phyloP scores from a whole-genome alignment of 139 green algal species.

The Chlamydomonas asymmetrica region DNA sequence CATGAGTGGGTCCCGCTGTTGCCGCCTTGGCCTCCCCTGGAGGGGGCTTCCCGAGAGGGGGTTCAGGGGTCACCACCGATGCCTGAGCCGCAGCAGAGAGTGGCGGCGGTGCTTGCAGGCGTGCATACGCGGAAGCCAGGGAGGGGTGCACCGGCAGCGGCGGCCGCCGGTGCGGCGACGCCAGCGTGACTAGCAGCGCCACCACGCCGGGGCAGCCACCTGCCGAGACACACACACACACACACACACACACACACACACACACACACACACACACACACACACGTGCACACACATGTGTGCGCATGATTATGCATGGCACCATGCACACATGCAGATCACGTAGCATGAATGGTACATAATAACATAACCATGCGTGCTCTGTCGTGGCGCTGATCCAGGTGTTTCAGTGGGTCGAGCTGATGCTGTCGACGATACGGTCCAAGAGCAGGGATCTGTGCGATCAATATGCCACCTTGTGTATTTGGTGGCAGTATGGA shows the following conservation, averaged over 20 bases:
- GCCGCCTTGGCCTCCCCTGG: neutral
- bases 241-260: neutral
- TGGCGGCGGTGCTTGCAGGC: neutral
- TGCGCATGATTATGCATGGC: neutral
- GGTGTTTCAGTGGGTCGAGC: too few species aligned
- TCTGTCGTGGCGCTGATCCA: too few species aligned
- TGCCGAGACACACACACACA: neutral
- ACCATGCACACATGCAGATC: too few species aligned
- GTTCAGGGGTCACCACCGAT: too few species aligned
- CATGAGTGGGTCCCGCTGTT: neutral
- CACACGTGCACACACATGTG: neutral
- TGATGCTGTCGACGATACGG: too few species aligned
- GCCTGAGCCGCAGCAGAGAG: too few species aligned
- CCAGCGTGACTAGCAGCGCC: constrained; percentile 47
- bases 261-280: neutral
- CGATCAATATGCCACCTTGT: too few species aligned
- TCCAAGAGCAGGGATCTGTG: too few species aligned
- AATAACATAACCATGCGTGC: too few species aligned
- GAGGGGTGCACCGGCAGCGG: constrained; percentile 47
- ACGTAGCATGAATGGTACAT: too few species aligned
- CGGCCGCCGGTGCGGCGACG: constrained; percentile 43
- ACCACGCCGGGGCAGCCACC: constrained; percentile 11
- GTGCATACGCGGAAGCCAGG: constrained; percentile 31
- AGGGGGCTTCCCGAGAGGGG: neutral
- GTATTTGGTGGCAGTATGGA: too few species aligned